These are phyloP conservation scores for Penicillium verrucosum DNA, from an alignment of 2,329 filamentous ascomycete genomes.

Conservation along the genomic window DNA sequence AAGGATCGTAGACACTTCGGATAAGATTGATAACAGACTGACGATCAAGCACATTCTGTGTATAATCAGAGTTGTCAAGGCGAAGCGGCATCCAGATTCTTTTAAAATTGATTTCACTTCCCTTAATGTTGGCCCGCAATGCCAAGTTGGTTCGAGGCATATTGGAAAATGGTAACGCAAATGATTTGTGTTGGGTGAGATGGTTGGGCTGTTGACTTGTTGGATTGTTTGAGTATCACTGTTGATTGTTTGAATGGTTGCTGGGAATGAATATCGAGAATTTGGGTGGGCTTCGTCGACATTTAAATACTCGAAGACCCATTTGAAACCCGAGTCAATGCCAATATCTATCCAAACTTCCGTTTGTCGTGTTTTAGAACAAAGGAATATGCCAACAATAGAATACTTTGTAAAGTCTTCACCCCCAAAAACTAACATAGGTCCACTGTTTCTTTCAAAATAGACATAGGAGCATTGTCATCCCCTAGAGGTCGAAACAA, in stretches of 20 bases:
- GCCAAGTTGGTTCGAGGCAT: neutral
- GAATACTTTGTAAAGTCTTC: neutral
- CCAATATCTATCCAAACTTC: no score
- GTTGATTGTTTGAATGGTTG: neutral
- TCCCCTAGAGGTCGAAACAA: neutral
- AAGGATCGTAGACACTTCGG: neutral
- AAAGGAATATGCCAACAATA: neutral
- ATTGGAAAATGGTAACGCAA: neutral
- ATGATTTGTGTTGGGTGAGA: neutral
- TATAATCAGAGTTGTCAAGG: neutral
- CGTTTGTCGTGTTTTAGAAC: neutral
- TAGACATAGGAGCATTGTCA: neutral
- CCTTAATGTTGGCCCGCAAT: neutral
- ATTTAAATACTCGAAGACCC: neutral
- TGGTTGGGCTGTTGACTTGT: neutral
- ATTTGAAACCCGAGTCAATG: neutral
- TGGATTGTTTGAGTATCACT: neutral
- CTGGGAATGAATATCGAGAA: neutral
- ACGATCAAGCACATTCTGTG: neutral
- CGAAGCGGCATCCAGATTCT: neutral
- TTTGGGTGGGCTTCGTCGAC: neutral
- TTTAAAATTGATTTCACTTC: fast-evolving
- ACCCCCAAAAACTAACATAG: neutral
- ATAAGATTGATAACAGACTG: neutral
- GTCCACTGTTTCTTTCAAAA: neutral